These are phyloP conservation scores for Candida frijolesensis DNA, from an alignment of 1,139 yeast species.

Conservation along the genomic window DNA sequence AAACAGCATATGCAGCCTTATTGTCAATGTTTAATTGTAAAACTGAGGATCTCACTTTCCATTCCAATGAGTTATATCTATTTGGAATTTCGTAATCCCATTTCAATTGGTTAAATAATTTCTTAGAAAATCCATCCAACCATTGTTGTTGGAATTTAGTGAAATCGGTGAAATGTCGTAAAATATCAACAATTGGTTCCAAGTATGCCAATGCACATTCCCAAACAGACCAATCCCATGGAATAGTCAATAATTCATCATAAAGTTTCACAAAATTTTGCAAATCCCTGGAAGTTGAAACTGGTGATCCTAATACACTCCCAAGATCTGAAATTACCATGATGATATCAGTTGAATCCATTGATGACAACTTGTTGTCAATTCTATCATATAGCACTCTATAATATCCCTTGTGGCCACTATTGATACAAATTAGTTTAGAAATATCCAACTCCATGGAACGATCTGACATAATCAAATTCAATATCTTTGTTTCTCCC, in stretches of 20 bases:
- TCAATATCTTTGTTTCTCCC: conserved; percentile 33
- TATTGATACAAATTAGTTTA: conserved; percentile 36
- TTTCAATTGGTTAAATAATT: conserved; percentile 25
- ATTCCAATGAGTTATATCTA: conserved; percentile 28
- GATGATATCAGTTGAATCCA: conserved; percentile 31
- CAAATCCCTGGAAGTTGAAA: conserved; percentile 25
- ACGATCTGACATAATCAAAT: conserved; percentile 52
- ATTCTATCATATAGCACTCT: conserved; percentile 29
- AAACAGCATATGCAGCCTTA: conserved; percentile 32
- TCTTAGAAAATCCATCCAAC: conserved; percentile 21
- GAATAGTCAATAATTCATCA: conserved; percentile 25
- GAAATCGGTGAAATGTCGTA: conserved; percentile 32
- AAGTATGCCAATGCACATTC: conserved; percentile 33
- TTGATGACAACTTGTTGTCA: conserved; percentile 25
- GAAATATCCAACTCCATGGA: conserved; percentile 37
- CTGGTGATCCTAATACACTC: conserved; percentile 27
- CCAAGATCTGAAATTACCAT: conserved; percentile 42
- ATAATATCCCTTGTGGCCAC: conserved; percentile 50
- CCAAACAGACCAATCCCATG: conserved; percentile 29
- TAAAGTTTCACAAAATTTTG: conserved; percentile 30
- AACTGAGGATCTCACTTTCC: conserved; percentile 42
- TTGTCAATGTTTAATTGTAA: conserved; percentile 35
- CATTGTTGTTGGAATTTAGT: conserved; percentile 23
- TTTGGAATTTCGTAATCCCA: conserved; percentile 18
- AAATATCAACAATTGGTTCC: conserved; percentile 31